These are phyloP conservation scores for Antarctomyces pellizariae DNA, from an alignment of 495 filamentous ascomycete genomes.

Conservation along the genomic window DNA sequence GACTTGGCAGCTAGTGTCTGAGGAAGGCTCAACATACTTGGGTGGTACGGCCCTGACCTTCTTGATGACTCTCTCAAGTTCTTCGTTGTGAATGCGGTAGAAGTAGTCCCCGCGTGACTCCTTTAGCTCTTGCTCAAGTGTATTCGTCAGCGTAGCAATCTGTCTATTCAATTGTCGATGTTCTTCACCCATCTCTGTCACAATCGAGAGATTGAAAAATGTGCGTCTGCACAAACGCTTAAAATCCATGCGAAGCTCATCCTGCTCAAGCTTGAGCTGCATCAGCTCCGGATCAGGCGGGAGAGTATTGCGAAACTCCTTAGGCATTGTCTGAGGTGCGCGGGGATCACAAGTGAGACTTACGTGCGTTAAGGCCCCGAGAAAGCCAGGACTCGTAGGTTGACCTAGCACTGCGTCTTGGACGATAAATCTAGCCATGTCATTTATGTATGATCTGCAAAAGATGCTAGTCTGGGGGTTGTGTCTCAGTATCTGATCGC, in stretches of 20 bases:
- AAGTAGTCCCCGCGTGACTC: too few relatives aligned
- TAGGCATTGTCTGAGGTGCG: conserved; percentile 1
- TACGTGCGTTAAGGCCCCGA: conserved; percentile 2
- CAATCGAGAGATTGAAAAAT: not conserved
- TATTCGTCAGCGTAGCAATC: not conserved
- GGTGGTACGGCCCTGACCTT: conserved; percentile 1
- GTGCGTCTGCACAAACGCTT: not conserved
- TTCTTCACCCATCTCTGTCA: not conserved
- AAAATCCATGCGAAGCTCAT: too few relatives aligned
- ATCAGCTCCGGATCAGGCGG: too few relatives aligned
- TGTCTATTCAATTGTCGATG: not conserved
- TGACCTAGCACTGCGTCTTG: conserved; percentile 2
- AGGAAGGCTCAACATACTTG: conserved; percentile 6
- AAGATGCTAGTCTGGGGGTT: too few relatives aligned
- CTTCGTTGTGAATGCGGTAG: conserved; percentile 3
- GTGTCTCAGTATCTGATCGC: conserved; percentile 4
- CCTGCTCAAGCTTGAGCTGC: too few relatives aligned
- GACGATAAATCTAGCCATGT: conserved; percentile 3
- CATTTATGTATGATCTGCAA: conserved; percentile 3
- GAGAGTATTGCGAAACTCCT: conserved; percentile 1
- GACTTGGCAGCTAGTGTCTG: conserved; percentile 5
- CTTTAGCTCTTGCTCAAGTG: not conserved
- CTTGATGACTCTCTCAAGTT: conserved; percentile 3
- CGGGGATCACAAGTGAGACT: conserved; percentile 3
- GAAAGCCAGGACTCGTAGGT: conserved; percentile 1